Conservation (phyloP, 129 eudicot genomes). For the Kitagawia praeruptora region DNA sequence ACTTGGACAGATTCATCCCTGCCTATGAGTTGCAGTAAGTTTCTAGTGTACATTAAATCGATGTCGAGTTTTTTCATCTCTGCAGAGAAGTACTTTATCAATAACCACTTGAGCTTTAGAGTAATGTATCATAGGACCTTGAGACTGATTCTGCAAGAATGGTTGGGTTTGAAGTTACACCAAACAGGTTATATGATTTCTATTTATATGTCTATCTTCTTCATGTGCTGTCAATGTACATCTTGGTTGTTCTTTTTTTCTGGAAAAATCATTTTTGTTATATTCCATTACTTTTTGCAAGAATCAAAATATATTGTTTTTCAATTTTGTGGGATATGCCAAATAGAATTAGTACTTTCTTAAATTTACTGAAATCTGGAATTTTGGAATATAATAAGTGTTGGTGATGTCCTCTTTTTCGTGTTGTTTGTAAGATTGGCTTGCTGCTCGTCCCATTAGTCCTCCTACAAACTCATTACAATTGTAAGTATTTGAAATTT, state of each 20-base stretch:
- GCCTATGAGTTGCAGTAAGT: too few relatives aligned
- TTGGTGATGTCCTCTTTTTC: not conserved
- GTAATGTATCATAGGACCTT: slow-evolving; percentile 92
- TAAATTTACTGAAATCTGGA: not conserved
- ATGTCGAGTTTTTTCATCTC: too few relatives aligned
- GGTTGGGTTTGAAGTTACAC: slow-evolving; percentile 94
- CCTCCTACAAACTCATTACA: too few relatives aligned
- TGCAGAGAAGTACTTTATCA: slow-evolving; percentile 82
- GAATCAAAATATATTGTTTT: not conserved
- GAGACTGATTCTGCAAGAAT: slow-evolving; percentile 87
- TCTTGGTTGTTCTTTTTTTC: not conserved
- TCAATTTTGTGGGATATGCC: not conserved
- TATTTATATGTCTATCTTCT: not conserved
- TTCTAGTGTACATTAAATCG: too few relatives aligned
- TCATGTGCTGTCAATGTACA: not conserved
- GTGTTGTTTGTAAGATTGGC: too few relatives aligned
- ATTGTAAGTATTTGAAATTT: too few relatives aligned
- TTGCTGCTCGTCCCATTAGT: too few relatives aligned
- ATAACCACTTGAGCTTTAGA: slow-evolving; percentile 89
- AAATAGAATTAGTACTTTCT: not conserved
- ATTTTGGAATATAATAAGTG: not conserved
- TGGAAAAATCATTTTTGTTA: not conserved
- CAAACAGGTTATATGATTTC: slow-evolving; percentile 56
- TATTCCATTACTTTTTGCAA: not conserved
- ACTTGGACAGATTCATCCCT: too few relatives aligned